Evolutionary conservation across 1,284 basidiomycete genomes (phyloP), one percentile per base, ranked within the genome.

Genomic region (Leucoagaricus sp.): DNA sequence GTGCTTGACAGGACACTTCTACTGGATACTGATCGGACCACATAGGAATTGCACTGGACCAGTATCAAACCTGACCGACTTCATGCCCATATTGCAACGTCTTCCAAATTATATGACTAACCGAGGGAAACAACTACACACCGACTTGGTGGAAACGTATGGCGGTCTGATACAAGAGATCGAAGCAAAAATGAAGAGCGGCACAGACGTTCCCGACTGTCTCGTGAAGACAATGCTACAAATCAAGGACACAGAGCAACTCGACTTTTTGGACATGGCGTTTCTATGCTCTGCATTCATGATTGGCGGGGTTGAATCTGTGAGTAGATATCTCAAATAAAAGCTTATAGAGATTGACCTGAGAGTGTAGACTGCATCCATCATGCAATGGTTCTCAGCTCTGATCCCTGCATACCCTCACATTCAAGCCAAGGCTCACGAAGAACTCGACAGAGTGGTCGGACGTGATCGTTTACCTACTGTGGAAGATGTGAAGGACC

Each of bases 61-160:
- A 2, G 68, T 74, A 29, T 75, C 75, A 6, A 78, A 78, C 56
- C 51, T 75, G 8, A 70, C 69, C 29, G 76, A 78, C 57, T 78
- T 76, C 48, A 59, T 77, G 17, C 68, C 70, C 8, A 53, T 72
- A 23, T 67, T 77, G 15, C 76, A 77, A 42, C 60, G 59, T 31
- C 49, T 77, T 2, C 72, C 73, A 1, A 73, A 70, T 31, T 60
- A 62, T 29, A 70, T 72, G 65, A 67, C 61, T 13, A 60, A 62
- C 6, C 68, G 74, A 10, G 74, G 65, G 8, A 65, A 66, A 46
- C 63, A 64, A 19, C 65, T 76, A 2, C 74, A 74, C 48, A 57
- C 64, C n/a, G 71, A 63, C 28, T 62, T 74, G 28, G 61, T 75
- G 25, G 66, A 67, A 6, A 67, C 68, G 0, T 76, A 76, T 54